A percentile compares a stretch with the other conserved stretches of the same genome.
phyloP scores from a whole-genome alignment of 805 yeast genomes.

The Yarrowia sp. region DNA sequence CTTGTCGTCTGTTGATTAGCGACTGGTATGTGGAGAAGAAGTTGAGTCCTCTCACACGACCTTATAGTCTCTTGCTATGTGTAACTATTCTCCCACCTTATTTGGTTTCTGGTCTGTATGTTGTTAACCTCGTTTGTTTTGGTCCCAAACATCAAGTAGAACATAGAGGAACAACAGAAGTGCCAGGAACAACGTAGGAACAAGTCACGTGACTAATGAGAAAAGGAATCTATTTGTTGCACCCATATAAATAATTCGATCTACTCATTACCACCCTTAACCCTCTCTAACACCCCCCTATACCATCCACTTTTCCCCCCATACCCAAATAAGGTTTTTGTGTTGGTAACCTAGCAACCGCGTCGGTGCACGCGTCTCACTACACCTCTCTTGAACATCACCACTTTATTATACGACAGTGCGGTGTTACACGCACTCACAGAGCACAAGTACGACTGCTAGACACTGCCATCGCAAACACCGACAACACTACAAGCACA shows the following conservation, averaged over 20 bases:
- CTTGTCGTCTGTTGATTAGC: not conserved
- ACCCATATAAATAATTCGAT: too few species aligned
- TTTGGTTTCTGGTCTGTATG: not conserved
- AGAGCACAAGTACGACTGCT: too few species aligned
- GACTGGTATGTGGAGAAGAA: not conserved
- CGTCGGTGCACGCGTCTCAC: slow-evolving; percentile 30
- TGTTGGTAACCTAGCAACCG: slow-evolving; percentile 33
- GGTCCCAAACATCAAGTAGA: not conserved
- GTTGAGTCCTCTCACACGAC: too few species aligned
- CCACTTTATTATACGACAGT: not conserved
- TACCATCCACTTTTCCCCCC: too few species aligned
- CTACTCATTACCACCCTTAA: too few species aligned
- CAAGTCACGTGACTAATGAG: too few species aligned
- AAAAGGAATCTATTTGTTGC: too few species aligned
- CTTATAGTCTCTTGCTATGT: not conserved
- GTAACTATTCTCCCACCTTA: slow-evolving; percentile 19
- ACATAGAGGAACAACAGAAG: too few species aligned
- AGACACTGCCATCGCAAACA: too few species aligned
- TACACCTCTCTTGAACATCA: slow-evolving; percentile 10
- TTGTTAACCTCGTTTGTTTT: slow-evolving; percentile 13
- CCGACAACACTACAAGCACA: not conserved
- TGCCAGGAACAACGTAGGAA: too few species aligned
- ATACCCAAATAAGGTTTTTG: not conserved
- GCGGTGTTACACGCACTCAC: not conserved
- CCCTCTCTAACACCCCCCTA: not conserved